phyloP scores from a whole-genome alignment of 257 asterid species.

The Craterostigma plantagineum region DNA sequence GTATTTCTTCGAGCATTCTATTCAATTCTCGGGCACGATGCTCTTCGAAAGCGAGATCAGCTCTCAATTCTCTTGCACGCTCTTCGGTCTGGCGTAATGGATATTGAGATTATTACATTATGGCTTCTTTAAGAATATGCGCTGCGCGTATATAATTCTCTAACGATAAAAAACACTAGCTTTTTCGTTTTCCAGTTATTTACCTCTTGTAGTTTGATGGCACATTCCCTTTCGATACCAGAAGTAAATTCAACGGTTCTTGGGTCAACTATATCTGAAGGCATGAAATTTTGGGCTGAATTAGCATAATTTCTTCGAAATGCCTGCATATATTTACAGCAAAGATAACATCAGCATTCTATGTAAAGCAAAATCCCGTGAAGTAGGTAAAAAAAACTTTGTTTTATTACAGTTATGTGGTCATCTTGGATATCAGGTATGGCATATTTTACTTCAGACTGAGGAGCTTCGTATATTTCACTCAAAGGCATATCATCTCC shows the following conservation, averaged over 20 bases:
- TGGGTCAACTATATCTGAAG: constrained; percentile 29
- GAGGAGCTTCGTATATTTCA: constrained; percentile 26
- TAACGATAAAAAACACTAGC: constrained; percentile 5
- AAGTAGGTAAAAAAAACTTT: neutral
- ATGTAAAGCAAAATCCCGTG: constrained; percentile 7
- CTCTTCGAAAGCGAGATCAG: constrained; percentile 76
- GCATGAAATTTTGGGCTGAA: constrained; percentile 15
- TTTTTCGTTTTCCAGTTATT: neutral
- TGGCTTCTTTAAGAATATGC: no score
- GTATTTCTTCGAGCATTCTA: constrained; percentile 58
- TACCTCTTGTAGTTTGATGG: constrained; percentile 65
- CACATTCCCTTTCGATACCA: constrained; percentile 59
- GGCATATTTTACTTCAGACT: constrained; percentile 29
- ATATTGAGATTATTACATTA: constrained; percentile 8
- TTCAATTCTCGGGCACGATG: constrained; percentile 59
- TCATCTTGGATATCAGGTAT: constrained; percentile 23
- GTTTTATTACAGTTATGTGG: constrained; percentile 14
- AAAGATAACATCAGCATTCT: constrained; percentile 2
- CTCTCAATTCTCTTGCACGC: constrained; percentile 65
- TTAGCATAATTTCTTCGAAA: constrained; percentile 26
- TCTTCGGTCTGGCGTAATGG: constrained; percentile 70
- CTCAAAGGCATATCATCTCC: constrained; percentile 14
- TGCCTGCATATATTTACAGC: constrained; percentile 30
- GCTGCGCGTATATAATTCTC: constrained; percentile 1
- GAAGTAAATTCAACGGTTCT: constrained; percentile 33